phyloP scores from a whole-genome alignment of 495 filamentous ascomycete genomes.

The Penicillium cinerascens region DNA sequence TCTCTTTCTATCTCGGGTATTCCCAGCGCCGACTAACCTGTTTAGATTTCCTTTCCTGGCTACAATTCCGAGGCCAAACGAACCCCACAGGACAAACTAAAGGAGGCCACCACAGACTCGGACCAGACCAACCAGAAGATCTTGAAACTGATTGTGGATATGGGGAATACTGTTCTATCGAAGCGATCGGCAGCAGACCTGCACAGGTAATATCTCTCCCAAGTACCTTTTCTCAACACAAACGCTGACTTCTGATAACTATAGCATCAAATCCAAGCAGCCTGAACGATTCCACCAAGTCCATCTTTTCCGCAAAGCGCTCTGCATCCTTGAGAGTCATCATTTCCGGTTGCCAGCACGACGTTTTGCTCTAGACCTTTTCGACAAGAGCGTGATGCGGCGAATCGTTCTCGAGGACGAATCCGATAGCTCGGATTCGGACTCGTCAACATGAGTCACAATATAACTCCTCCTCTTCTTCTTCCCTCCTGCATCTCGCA shows the following conservation, averaged over 20 bases:
- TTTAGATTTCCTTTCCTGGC: slow-evolving; percentile 38
- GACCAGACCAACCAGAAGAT: slow-evolving; percentile 71
- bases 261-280: slow-evolving; percentile 62
- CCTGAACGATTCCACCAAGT: slow-evolving; percentile 70
- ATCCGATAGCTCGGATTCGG: slow-evolving; percentile 38
- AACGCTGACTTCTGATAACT: slow-evolving; percentile 13
- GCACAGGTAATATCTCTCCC: slow-evolving; percentile 37
- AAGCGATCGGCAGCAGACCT: slow-evolving; percentile 74
- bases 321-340: slow-evolving; percentile 82
- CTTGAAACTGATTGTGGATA: slow-evolving; percentile 72
- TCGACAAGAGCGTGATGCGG: slow-evolving; percentile 83
- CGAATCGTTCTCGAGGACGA: slow-evolving; percentile 72
- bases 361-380: slow-evolving; percentile 86
- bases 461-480: slow-evolving; percentile 6
- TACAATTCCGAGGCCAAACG: slow-evolving; percentile 35
- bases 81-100: slow-evolving; percentile 37
- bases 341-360: slow-evolving; percentile 82
- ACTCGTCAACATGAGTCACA: slow-evolving; percentile 29
- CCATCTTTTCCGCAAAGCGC: slow-evolving; percentile 75
- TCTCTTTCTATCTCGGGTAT: slow-evolving; percentile 6
- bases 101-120: slow-evolving; percentile 52
- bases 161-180: slow-evolving; percentile 84
- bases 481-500: neutral
- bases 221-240: neutral
- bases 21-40: slow-evolving; percentile 14